Evolutionary conservation across 1,284 basidiomycete genomes (phyloP).

Genomic region (Cutaneotrichosporon mucoides): DNA sequence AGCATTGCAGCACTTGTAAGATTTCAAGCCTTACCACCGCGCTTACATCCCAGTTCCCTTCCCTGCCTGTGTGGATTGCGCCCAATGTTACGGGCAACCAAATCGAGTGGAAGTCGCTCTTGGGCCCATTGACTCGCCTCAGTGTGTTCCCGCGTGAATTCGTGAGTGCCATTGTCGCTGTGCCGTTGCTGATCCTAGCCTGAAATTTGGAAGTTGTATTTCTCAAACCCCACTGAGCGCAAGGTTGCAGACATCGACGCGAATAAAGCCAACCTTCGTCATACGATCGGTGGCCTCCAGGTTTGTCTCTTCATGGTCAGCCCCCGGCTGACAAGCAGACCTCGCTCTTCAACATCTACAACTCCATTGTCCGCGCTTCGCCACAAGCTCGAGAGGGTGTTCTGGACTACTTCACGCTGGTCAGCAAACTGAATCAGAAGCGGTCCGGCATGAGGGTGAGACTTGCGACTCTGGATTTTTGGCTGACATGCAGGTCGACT

Average conservation of each 20-base stretch:
- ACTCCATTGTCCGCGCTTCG: slow-evolving; percentile 78
- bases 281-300: slow-evolving; percentile 75
- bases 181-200: slow-evolving; percentile 55
- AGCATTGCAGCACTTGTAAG: slow-evolving; percentile 67
- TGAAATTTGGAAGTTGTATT: slow-evolving; percentile 69
- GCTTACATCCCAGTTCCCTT: slow-evolving; percentile 38
- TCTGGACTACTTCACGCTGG: slow-evolving; percentile 74
- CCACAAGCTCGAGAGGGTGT: slow-evolving; percentile 76
- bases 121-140: slow-evolving; percentile 76
- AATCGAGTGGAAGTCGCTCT: slow-evolving; percentile 59
- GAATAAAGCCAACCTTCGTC: slow-evolving; percentile 73
- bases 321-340: slow-evolving; percentile 10
- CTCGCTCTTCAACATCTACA: slow-evolving; percentile 79
- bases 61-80: slow-evolving; percentile 46
- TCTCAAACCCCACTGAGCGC: slow-evolving; percentile 75
- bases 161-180: slow-evolving; percentile 53
- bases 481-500: slow-evolving; percentile 60
- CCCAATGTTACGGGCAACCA: slow-evolving; percentile 41
- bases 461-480: not conserved
- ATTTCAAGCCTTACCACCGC: not conserved
- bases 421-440: slow-evolving; percentile 72
- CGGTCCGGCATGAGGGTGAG: slow-evolving; percentile 81
- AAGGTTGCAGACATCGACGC: slow-evolving; percentile 72
- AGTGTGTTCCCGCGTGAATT: slow-evolving; percentile 82
- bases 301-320: slow-evolving; percentile 46